Evolutionary conservation across 148 eudicot species (phyloP), one percentile per base, ranked within the genome.

Genomic region (Chenopodium berlandieri): DNA sequence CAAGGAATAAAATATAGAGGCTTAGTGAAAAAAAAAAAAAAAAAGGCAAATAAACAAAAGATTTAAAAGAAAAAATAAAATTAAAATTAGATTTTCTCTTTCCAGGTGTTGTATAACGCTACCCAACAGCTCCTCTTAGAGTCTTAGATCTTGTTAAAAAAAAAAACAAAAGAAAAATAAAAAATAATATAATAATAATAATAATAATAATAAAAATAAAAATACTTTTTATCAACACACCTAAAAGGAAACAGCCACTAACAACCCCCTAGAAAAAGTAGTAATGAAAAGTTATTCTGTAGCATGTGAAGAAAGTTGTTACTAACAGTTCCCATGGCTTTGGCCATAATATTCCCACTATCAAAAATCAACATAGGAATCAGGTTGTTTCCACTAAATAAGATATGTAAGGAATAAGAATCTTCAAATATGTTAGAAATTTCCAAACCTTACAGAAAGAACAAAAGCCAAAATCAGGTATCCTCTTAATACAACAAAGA

Each of bases 11-110:
- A 23, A 70, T 67, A 78, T 14, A 72, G 6, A 69, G 67, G 44
- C 71, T 80, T 9, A 82, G 76, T 27, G 63, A 34, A 47, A 62
- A 44, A 37, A 9, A 65, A 73, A 8, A 54, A 54, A 54, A 44
- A 25, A 2, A 13, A 50, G 1, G 77, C 34, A 23, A 19, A 73
- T 23, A 25, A 16, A 63, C 78, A 46, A 5, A 12, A 54, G 58
- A 52, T 60, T 54, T 25, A 31, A 40, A 60, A 19, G 34, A 17
- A 46, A 68, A 75, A 10, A 14, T 19, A 62, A 48, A 27, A 5
- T 47, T 9, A 47, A 47, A 47, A 48, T 47, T 40, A 25, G 20
- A 50, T 27, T n/a, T 31, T 14, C 75, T 40, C 64, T 69, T 37
- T 11, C 46, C 30, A 47, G 75, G 32, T 22, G 68, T 13, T 40